Conservation (phyloP, 495 filamentous ascomycete genomes). For the Paragyromitra xinjiangensis region DNA sequence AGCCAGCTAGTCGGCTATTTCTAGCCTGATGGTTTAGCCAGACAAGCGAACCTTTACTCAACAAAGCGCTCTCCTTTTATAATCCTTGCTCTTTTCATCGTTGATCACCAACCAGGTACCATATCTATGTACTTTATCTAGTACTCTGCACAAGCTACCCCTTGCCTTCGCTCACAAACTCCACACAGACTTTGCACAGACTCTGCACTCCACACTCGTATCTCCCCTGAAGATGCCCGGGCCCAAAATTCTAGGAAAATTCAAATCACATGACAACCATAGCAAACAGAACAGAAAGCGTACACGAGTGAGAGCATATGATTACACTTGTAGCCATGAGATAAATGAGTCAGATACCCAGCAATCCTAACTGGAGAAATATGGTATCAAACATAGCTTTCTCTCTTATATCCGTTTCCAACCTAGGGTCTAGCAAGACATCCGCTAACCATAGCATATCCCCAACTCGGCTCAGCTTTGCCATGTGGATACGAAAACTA, state of each 20-base stretch:
- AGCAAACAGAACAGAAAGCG: background rate
- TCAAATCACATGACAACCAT: background rate
- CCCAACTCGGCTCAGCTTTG: background rate
- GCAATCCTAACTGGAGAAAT: background rate
- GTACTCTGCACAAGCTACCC: conserved; percentile 7
- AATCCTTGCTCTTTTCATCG: conserved; percentile 13
- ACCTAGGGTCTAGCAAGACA: background rate
- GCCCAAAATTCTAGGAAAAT: conserved; percentile 1
- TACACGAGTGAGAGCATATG: conserved; percentile 41
- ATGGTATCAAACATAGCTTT: background rate
- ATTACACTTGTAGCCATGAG: background rate
- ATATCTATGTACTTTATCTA: background rate
- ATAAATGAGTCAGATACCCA: background rate
- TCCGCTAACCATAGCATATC: background rate
- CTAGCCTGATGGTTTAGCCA: background rate
- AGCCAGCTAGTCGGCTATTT: background rate
- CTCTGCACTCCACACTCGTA: conserved; percentile 22
- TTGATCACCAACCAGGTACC: background rate
- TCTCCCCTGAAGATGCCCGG: background rate
- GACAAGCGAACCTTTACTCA: conserved; percentile 4
- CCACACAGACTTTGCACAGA: conserved; percentile 20
- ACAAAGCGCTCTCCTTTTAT: conserved; percentile 9
- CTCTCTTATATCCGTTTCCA: background rate
- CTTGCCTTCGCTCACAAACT: background rate
- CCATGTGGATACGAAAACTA: background rate